Percentiles rank a stretch among this genome's conserved stretches.
Evolutionary conservation across 1,139 yeast species (phyloP).

Genomic region (Saccharomycopsis hybrid): DNA sequence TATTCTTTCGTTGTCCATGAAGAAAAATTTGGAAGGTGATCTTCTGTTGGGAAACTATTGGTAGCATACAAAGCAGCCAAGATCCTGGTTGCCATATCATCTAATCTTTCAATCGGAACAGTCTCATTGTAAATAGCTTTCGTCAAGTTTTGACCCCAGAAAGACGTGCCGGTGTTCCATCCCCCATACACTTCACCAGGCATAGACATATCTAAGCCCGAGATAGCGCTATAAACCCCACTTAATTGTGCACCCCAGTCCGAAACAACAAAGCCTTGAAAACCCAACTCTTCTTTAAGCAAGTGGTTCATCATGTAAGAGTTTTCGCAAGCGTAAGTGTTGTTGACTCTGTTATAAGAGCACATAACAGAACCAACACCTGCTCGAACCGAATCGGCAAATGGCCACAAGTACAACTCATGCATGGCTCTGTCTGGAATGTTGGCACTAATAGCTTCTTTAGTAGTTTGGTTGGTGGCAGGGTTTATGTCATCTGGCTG

Average conservation of each 20-base stretch:
- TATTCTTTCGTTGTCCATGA: conserved; percentile 53
- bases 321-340: conserved; percentile 56
- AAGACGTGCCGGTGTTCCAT: conserved; percentile 48
- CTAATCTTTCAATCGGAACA: conserved; percentile 45
- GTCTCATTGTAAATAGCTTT: conserved; percentile 50
- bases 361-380: conserved; percentile 64
- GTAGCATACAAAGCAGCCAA: conserved; percentile 51
- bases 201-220: conserved; percentile 64
- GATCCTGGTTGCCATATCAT: conserved; percentile 57
- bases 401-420: conserved; percentile 61
- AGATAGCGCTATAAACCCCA: conserved; percentile 51
- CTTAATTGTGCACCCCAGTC: conserved; percentile 63
- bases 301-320: conserved; percentile 26
- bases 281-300: conserved; percentile 22
- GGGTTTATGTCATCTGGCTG: conserved; percentile 27
- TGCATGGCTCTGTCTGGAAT: conserved; percentile 60
- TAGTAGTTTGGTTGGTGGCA: conserved; percentile 30
- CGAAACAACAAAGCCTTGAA: conserved; percentile 59
- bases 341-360: conserved; percentile 52
- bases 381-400: conserved; percentile 54
- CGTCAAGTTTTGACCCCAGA: conserved; percentile 54
- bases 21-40: conserved; percentile 48
- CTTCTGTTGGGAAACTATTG: conserved; percentile 31
- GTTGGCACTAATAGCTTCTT: conserved; percentile 45
- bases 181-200: conserved; percentile 53